Base-by-base conservation (phyloP, 345 rosid species). In the Geranium brycei region DNA sequence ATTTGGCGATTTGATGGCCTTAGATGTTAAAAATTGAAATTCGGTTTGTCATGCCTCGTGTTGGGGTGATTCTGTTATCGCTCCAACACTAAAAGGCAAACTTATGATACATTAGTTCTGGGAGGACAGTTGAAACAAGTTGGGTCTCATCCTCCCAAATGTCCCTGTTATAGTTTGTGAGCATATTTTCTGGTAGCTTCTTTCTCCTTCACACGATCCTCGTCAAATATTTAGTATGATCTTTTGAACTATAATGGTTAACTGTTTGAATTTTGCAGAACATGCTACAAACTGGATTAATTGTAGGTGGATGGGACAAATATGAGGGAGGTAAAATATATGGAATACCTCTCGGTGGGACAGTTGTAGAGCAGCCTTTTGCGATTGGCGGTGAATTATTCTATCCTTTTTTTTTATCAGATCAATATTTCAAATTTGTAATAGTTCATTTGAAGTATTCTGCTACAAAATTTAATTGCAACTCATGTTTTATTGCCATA, bases 251-350 rank as follows among this genome's bases (percentile, higher is more conserved):
- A 2, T 17, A 31, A 59, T 59, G 57, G 19, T 63, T 51, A 38
- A 51, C 58, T 62, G 17, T 63, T 30, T 70, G 55, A 41, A n/a
- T 7, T 61, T 68, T 65, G 62, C 91, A 93, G 99, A 91, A 84
- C 62, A 83, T 83, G 83, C 78, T 93, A 17, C 81, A 91, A 83
- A 87, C 96, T 38, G 99, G 99, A 28, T 71, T 93, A n/a, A 93
- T 93, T 15, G 90, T 95, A 62, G 96, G 99, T 0, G 99, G 99
- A 16, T 91, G 97, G 99, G 97, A 93, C 72, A 91, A 91, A 59
- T 88, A 90, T 58, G 97, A 91, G 67, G 99, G 97, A 10, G 96
- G 99, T 30, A 91, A 88, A 74, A 91, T 93, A 58, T 93, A 86
- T 63, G 99, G 97, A 65, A 65, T 95, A 57, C 99, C 99, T 59